These are phyloP conservation scores for Schrenkiella parvula DNA, from an alignment of 345 rosid species.

Conservation along the genomic window DNA sequence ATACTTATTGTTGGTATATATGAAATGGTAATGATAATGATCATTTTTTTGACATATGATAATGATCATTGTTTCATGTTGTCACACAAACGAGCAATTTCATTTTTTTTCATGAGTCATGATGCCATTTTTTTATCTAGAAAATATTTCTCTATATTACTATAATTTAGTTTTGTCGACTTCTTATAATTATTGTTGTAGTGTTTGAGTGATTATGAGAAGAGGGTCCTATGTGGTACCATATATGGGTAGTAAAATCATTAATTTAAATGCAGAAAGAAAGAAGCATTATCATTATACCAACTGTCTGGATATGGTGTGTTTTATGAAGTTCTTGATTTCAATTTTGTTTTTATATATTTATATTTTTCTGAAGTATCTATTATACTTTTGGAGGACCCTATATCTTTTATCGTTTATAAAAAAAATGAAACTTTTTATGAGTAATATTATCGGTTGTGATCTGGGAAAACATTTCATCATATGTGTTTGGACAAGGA, in stretches of 20 bases:
- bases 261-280: conserved; percentile 17
- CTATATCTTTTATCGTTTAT: background rate
- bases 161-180: background rate
- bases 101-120: conserved; percentile 2
- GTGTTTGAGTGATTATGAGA: conserved; percentile 13
- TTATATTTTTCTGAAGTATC: background rate
- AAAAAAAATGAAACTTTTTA: background rate
- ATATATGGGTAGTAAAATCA: conserved; percentile 11
- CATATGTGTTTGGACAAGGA: conserved; percentile 5
- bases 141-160: background rate
- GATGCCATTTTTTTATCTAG: background rate
- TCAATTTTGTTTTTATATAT: background rate
- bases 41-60: background rate
- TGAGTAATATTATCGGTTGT: background rate
- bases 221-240: conserved; percentile 17
- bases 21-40: background rate
- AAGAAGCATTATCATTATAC: conserved; percentile 21
- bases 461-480: background rate
- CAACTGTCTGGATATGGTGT: conserved; percentile 29
- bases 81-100: background rate
- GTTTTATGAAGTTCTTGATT: conserved; percentile 24
- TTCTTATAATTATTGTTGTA: background rate
- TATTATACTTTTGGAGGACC: conserved; percentile 6
- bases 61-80: conserved; percentile 1
- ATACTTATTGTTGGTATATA: background rate